Evolutionary conservation across 2,329 filamentous ascomycete genomes (phyloP).

Genomic region (Cytospora schulzeri): DNA sequence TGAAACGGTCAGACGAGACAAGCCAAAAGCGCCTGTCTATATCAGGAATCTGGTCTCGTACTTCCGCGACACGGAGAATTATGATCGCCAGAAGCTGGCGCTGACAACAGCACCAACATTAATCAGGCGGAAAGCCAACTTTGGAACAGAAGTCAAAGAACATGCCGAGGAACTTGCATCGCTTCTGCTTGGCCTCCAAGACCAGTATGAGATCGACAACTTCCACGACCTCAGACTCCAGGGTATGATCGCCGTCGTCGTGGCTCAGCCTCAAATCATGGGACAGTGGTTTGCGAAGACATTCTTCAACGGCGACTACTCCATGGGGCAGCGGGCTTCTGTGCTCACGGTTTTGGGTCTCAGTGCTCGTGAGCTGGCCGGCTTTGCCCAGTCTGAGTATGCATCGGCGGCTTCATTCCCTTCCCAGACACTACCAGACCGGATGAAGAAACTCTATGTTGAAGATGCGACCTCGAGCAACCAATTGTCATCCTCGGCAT

Average conservation of each 20-base stretch:
- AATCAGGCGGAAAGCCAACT: slow-evolving; percentile 85
- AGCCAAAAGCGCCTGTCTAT: slow-evolving; percentile 83
- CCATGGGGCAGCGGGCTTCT: slow-evolving; percentile 78
- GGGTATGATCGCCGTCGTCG: slow-evolving; percentile 77
- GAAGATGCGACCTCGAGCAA: slow-evolving; percentile 35
- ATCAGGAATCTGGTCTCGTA: slow-evolving; percentile 81
- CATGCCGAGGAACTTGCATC: slow-evolving; percentile 81
- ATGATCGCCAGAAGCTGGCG: slow-evolving; percentile 81
- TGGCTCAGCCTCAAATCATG: slow-evolving; percentile 76
- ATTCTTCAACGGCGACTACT: slow-evolving; percentile 92
- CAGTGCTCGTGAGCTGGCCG: slow-evolving; percentile 80
- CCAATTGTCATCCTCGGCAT: slow-evolving; percentile 34
- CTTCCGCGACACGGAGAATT: slow-evolving; percentile 78
- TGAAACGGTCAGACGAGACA: slow-evolving; percentile 81
- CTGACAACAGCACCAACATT: slow-evolving; percentile 75
- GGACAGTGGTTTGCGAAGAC: slow-evolving; percentile 81
- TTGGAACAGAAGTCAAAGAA: slow-evolving; percentile 84
- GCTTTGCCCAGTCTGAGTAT: slow-evolving; percentile 64
- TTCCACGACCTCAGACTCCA: slow-evolving; percentile 78
- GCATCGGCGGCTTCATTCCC: slow-evolving; percentile 65
- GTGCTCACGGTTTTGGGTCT: slow-evolving; percentile 83
- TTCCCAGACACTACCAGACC: slow-evolving; percentile 75
- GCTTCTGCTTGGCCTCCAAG: slow-evolving; percentile 76
- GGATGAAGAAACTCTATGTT: slow-evolving; percentile 72
- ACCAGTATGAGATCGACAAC: slow-evolving; percentile 78